Evolutionary conservation across 2,329 filamentous ascomycete species (phyloP), one percentile per base, ranked within the genome.

Genomic region (Xylaria digitata): DNA sequence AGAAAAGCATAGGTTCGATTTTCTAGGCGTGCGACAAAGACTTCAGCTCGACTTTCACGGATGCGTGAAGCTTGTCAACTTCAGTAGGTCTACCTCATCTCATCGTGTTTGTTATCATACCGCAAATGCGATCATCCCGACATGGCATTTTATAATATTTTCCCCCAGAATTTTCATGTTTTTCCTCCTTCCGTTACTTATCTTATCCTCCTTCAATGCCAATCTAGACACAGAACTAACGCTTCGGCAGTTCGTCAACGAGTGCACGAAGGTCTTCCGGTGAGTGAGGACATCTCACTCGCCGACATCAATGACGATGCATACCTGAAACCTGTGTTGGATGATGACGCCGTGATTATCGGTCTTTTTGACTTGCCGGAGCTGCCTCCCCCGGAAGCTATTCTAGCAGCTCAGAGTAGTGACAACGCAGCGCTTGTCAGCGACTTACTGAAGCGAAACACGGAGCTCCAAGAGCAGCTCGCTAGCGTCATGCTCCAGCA

Each of bases 341-440:
- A 96, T 65, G 93, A 97, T 72, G 96, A 99, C 77, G 92, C 94
- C 3, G 83, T 98, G 60, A 87, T 99, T 37, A 94, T 96, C 76
- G 92, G 88, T 63, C 84, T 99, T 21, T 95, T 97, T 70, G 96
- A 97, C 69, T 83, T 97, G 19, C 83, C 85, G 9, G 80, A 83
- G 43, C 79, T 83, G 13, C 73, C 79, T 71, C 59, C 5, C 61
- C 70, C 61, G 23, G 63, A 72, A 72, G 57, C 70, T 66, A 49
- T 57, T 65, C 50, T 73, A 62, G 17, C 71, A 32, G 57, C 71
- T 70, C 45, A 72, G 65, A 21, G 68, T 64, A 60, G 68, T 67
- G 69, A 76, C 69, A 71, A 78, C 60, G 71, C 75, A 21, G 76
- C 78, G 32, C 66, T 69, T n/a, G 72, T 76, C 21, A 78, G 83